These are phyloP conservation scores for Dendrocalamus sinicus DNA, from an alignment of 176 grass and related monocot genomes.

Conservation along the genomic window DNA sequence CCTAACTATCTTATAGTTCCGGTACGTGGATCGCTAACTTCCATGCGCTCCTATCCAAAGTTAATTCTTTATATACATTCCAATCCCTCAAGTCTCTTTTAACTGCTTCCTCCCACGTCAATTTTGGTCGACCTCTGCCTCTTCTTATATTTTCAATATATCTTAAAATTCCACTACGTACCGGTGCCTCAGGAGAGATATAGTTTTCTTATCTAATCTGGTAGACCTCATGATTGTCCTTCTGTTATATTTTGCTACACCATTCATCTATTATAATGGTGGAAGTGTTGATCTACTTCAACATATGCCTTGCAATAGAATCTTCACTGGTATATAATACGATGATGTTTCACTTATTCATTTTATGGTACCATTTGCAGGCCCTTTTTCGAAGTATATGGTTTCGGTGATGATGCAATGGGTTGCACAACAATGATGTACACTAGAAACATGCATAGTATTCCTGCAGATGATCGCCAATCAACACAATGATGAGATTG, in stretches of 20 bases:
- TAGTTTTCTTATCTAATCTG: neutral
- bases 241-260: neutral
- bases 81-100: too few species aligned
- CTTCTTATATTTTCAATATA: too few species aligned
- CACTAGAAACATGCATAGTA: constrained; percentile 52
- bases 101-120: too few species aligned
- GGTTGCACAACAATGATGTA: constrained; percentile 98
- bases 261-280: constrained; percentile 1
- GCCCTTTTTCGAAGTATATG: constrained; percentile 82
- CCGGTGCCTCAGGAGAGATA: too few species aligned
- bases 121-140: too few species aligned
- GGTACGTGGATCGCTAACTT: too few species aligned
- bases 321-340: neutral
- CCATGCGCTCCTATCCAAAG: too few species aligned
- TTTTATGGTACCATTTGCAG: constrained; percentile 46
- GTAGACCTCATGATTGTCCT: neutral
- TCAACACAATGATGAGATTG: neutral
- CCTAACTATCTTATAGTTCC: too few species aligned
- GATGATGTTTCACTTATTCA: constrained; percentile 2
- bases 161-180: too few species aligned
- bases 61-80: too few species aligned
- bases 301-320: neutral
- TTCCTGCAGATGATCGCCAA: neutral
- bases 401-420: constrained; percentile 74
- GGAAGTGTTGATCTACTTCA: neutral